Base-by-base conservation (phyloP, 208 protist species). In the Trypanosoma caninum region DNA sequence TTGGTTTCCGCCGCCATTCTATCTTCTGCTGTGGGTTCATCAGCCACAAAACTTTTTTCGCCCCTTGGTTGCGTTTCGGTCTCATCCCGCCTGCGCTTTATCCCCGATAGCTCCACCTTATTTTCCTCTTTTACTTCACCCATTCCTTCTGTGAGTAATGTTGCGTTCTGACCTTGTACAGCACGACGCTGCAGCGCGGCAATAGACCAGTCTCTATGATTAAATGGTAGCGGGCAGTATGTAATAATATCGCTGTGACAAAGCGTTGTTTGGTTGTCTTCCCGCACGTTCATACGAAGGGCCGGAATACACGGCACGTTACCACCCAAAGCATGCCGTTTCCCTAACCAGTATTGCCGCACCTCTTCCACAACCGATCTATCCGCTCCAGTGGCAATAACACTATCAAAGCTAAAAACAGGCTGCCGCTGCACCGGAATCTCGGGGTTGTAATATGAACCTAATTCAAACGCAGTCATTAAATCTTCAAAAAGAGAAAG, bases 161-260 rank as follows among this genome's bases (percentile, higher is more conserved):
- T 47, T 2, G 35, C 41, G n/a, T 44, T 16, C 42, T 23, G 16
- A 38, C 23, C 20, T 2, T 16, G n/a, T 27, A 57, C 57, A 37
- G 37, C 30, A 27, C 41, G 34, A 5, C 76, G 65, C n/a, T 73
- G 52, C 13, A 88, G 14, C 7, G 82, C 69, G 1, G 77, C 41
- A 9, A 81, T 76, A 25, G 72, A 75, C 80, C 84, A 91, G 46
- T 94, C 88, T 27, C 88, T 76, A 41, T 69, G 48, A 54, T 86
- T 91, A 48, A 94, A 94, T 13, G 88, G 88, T 3, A 94, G 58
- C 8, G 88, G 88, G 55, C 82, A 94, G 64, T 92, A 82, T 6
- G 79, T 76, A 27, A 92, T 58, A 48, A 94, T 44, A 14, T 75
- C 69, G 11, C 52, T 44, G 35, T 78, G 74, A 52, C 80, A 82